Percentiles rank a stretch among this genome's conserved stretches.
Evolutionary conservation across 148 eudicot species (phyloP).

Genomic region (Amaranthus hypochondriacus): DNA sequence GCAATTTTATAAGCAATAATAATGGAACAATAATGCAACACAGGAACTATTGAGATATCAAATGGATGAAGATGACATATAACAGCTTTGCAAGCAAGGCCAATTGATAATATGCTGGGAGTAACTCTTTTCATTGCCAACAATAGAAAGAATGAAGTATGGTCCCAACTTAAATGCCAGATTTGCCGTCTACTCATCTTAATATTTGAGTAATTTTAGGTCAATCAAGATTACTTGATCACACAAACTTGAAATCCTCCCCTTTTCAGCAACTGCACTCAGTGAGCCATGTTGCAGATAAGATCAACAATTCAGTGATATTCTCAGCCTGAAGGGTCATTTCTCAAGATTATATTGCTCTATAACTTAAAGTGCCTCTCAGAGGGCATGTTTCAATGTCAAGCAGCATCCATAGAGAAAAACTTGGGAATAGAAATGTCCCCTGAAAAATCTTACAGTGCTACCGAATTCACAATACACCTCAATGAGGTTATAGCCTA

Average conservation of each 20-base stretch:
- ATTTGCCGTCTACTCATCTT: constrained; percentile 3
- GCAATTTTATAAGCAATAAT: background rate
- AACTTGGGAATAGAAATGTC: background rate
- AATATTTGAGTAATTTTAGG: background rate
- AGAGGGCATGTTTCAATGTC: background rate
- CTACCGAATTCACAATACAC: too few relatives aligned
- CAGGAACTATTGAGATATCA: background rate
- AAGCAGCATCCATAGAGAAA: background rate
- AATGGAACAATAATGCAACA: background rate
- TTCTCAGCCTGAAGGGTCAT: constrained; percentile 1
- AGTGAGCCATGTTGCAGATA: constrained; percentile 1
- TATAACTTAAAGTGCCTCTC: background rate
- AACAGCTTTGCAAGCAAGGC: constrained; percentile 4
- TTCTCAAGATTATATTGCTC: constrained; percentile 7
- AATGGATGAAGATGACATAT: background rate
- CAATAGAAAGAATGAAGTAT: background rate
- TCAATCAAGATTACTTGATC: background rate
- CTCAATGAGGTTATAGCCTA: too few relatives aligned
- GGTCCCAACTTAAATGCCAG: constrained; percentile 7
- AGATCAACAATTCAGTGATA: background rate
- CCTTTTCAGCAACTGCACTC: constrained; percentile 8
- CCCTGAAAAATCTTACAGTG: too few relatives aligned
- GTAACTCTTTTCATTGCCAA: background rate
- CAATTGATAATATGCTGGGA: background rate
- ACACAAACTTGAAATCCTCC: background rate